These are phyloP conservation scores for Phialophora macrospora DNA, from an alignment of 2,329 filamentous ascomycete species.

Conservation along the genomic window DNA sequence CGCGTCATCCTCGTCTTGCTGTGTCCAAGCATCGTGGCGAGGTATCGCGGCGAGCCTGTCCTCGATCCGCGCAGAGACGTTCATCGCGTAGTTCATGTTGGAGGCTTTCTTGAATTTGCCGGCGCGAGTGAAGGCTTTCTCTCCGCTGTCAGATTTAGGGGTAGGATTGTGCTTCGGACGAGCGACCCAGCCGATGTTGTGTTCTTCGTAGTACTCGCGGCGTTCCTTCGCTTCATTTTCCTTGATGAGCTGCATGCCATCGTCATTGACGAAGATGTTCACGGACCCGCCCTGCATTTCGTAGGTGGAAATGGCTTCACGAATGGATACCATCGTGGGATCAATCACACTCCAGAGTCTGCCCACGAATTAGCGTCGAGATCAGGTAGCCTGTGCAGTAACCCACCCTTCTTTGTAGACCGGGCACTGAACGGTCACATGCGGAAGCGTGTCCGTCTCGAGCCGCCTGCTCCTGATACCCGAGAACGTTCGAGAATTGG, in stretches of 20 bases:
- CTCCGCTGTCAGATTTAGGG: conserved; percentile 46
- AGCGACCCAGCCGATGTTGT: conserved; percentile 58
- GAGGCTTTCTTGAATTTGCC: conserved; percentile 76
- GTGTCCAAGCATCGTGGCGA: conserved; percentile 39
- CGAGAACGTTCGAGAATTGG: conserved; percentile 54
- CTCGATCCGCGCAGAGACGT: conserved; percentile 66
- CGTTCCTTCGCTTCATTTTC: conserved; percentile 52
- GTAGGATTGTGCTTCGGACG: conserved; percentile 53
- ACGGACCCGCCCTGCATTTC: conserved; percentile 56
- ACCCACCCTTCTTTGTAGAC: conserved; percentile 78
- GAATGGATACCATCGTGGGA: conserved; percentile 62
- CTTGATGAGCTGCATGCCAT: conserved; percentile 47
- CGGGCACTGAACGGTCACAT: conserved; percentile 78
- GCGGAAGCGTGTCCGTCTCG: conserved; percentile 45
- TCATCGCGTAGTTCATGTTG: conserved; percentile 75
- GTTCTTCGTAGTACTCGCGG: conserved; percentile 56
- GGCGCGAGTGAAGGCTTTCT: conserved; percentile 45
- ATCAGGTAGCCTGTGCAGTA: neutral
- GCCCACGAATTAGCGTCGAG: neutral
- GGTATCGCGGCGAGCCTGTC: conserved; percentile 53
- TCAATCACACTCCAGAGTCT: conserved; percentile 64
- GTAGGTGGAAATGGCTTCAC: conserved; percentile 63
- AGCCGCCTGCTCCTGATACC: conserved; percentile 40
- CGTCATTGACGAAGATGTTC: conserved; percentile 48
- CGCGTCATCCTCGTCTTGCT: conserved; percentile 48